Evolutionary conservation across 192 early-diverging fungal species (phyloP).

Genomic region (Bifiguratus adelaidae): DNA sequence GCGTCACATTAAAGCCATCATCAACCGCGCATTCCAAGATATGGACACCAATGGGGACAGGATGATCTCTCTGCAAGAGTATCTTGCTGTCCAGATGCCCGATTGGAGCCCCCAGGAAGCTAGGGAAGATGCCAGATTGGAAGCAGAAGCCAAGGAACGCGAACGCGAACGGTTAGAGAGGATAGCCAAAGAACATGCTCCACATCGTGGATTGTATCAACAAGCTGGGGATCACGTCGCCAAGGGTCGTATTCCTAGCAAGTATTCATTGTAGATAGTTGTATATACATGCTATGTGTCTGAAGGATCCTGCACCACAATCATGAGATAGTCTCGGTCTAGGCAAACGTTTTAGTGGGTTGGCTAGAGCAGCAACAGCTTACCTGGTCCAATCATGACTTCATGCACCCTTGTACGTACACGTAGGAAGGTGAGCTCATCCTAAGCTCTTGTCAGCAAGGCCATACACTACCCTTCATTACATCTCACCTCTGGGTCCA

Average conservation of each 20-base stretch:
- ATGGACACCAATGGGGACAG: slow-evolving; percentile 8
- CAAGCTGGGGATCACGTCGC: too few relatives aligned
- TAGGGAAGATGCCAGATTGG: neutral
- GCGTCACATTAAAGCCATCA: slow-evolving; percentile 1
- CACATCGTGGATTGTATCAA: too few relatives aligned
- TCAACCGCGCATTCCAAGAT: slow-evolving; percentile 1
- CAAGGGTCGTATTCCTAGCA: too few relatives aligned
- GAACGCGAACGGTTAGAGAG: too few relatives aligned
- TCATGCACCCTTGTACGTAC: slow-evolving; percentile 93
- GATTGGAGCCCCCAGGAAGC: slow-evolving; percentile 3
- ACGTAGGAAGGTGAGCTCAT: slow-evolving; percentile 89
- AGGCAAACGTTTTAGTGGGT: neutral
- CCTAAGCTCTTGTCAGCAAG: slow-evolving; percentile 30
- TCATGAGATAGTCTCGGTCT: slow-evolving; percentile 80
- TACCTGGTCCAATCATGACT: slow-evolving; percentile 91
- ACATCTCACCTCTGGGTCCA: slow-evolving; percentile 67
- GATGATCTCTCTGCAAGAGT: slow-evolving; percentile 7
- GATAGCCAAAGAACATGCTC: too few relatives aligned
- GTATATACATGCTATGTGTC: slow-evolving; percentile 13
- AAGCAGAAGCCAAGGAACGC: too few relatives aligned
- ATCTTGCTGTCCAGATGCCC: slow-evolving; percentile 4
- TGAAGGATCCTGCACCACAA: slow-evolving; percentile 68
- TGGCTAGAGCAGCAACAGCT: neutral
- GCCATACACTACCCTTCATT: neutral
- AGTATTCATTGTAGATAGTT: too few relatives aligned